These are phyloP conservation scores for Chaetomium olivaceum DNA, from an alignment of 2,329 filamentous ascomycete species.

Conservation along the genomic window DNA sequence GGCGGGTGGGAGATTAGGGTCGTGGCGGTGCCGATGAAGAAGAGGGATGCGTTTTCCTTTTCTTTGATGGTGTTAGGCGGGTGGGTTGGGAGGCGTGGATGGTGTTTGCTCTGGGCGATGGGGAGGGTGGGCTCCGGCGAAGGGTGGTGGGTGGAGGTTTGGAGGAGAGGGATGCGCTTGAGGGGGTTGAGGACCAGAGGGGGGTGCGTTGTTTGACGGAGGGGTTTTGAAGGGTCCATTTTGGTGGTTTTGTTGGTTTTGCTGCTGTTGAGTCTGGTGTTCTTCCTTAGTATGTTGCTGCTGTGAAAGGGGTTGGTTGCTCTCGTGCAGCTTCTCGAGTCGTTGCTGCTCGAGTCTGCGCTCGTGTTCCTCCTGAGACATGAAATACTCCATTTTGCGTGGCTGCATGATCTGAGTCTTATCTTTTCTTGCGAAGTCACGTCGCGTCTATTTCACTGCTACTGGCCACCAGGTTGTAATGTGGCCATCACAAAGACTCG, in stretches of 20 bases:
- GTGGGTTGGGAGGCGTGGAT: slow-evolving; percentile 32
- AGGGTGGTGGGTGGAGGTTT: slow-evolving; percentile 31
- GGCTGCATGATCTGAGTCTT: background rate
- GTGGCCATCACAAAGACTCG: background rate
- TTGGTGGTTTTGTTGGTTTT: background rate
- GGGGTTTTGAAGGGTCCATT: slow-evolving; percentile 5
- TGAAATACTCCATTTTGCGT: slow-evolving; percentile 18
- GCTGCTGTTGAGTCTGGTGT: background rate
- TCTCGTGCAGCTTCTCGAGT: background rate
- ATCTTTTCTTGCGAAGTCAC: background rate
- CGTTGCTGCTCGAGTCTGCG: slow-evolving; percentile 2
- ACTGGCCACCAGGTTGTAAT: background rate
- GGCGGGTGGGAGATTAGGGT: slow-evolving; percentile 57
- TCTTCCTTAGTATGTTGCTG: background rate
- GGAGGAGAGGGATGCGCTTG: slow-evolving; percentile 37
- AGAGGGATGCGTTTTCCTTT: slow-evolving; percentile 41
- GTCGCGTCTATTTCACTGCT: background rate
- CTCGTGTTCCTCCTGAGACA: slow-evolving; percentile 18
- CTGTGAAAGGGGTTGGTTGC: background rate
- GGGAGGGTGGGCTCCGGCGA: slow-evolving; percentile 27
- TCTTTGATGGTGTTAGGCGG: too few species aligned
- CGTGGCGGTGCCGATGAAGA: slow-evolving; percentile 59
- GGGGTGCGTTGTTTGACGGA: slow-evolving; percentile 14
- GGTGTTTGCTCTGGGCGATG: slow-evolving; percentile 32
- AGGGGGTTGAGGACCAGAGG: slow-evolving; percentile 24